Base-by-base conservation (phyloP, 345 rosid species). In the Boechera stricta region DNA sequence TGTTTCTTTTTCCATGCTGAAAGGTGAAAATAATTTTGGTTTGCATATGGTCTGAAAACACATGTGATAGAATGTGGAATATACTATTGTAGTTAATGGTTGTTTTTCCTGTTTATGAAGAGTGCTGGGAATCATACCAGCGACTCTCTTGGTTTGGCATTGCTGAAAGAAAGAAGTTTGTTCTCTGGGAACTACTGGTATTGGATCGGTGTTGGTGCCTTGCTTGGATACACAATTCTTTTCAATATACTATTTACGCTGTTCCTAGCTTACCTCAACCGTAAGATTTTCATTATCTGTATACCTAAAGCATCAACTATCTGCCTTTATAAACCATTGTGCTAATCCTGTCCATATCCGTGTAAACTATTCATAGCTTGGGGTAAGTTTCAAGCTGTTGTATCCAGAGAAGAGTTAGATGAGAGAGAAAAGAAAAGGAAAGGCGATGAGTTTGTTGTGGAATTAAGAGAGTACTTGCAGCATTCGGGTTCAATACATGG, bases 201-300 rank as follows among this genome's bases (percentile, higher is more conserved):
- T 82, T 95, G 99, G 99, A 90, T 95, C 21, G 99, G 99, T 54
- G 73, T 92, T 59, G 98, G 87, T 69, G 99, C 97, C 62, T 83
- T 92, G 87, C 80, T 95, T 55, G 99, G 99, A 84, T 95, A 91
- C 74, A 85, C 96, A 26, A 36, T 92, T 77, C 55, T 95, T 39
- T 78, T 95, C 74, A 95, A 95, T 79, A 42, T 83, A 54, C 86
- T 95, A 53, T 95, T 95, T 70, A 88, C 96, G 3, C 63, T 88
- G 70, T 95, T 92, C 84, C 88, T 95, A 39, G 69, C 85, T 70
- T 79, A 86, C 80, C 97, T 95, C 59, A 85, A 89, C 61, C 94
- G 99, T 92, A 87, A 88, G 99, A 60, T 52, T 80, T 82, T 53
- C 49, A 10, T 80, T 10, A 71, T 55, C 53, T 36, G 29, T 61